These are phyloP conservation scores for Penicillium sp. DNA, from an alignment of 2,329 filamentous ascomycete species.

Conservation along the genomic window DNA sequence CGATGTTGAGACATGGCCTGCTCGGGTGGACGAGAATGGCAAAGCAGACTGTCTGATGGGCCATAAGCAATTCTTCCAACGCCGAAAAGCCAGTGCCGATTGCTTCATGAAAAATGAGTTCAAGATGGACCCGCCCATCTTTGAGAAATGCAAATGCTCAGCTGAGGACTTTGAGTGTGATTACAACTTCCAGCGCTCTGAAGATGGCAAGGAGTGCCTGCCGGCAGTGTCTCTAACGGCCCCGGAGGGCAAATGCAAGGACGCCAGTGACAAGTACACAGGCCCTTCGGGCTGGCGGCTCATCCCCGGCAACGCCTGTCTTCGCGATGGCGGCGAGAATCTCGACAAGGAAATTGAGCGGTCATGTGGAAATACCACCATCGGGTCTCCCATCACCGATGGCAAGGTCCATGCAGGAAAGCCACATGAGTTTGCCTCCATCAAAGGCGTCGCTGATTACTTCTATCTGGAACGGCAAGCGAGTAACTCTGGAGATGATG, in stretches of 20 bases:
- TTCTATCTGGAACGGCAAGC: constrained; percentile 79
- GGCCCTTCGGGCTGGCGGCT: constrained; percentile 89
- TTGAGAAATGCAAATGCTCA: constrained; percentile 77
- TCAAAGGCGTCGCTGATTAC: constrained; percentile 51
- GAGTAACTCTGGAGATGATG: constrained; percentile 64
- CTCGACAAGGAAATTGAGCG: constrained; percentile 74
- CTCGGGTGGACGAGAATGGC: constrained; percentile 75
- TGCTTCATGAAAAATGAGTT: constrained; percentile 90
- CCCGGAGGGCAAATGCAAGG: constrained; percentile 74
- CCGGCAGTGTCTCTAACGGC: constrained; percentile 62
- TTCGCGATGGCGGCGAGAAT: constrained; percentile 60
- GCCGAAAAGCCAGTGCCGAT: constrained; percentile 82
- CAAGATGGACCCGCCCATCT: constrained; percentile 70
- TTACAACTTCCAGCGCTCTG: constrained; percentile 76
- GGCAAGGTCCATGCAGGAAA: constrained; percentile 66
- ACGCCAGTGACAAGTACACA: constrained; percentile 70
- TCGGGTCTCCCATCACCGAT: constrained; percentile 52
- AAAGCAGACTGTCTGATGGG: constrained; percentile 92
- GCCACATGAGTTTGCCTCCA: constrained; percentile 61
- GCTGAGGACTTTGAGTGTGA: constrained; percentile 93
- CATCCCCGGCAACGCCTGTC: constrained; percentile 81
- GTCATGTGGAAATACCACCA: constrained; percentile 67
- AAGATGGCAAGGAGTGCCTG: constrained; percentile 69
- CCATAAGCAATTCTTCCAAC: constrained; percentile 81
- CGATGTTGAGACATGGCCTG: constrained; percentile 81